Evolutionary conservation across 1,139 yeast species (phyloP), one percentile per base, ranked within the genome.

Genomic region (Lodderomyces orthopsilosis): DNA sequence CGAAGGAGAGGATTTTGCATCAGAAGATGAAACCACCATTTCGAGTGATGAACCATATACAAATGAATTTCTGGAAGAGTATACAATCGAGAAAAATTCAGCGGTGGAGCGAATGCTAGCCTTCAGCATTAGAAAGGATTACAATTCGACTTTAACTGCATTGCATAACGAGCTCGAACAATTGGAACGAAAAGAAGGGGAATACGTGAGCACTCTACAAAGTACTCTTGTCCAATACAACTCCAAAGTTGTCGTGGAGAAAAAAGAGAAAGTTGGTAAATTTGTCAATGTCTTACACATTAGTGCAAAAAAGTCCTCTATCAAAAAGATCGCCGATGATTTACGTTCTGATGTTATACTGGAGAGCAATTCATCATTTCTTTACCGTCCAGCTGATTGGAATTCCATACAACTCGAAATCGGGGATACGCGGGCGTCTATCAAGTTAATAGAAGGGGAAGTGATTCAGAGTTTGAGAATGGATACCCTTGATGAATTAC

Each of bases 391-490:
- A 0, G 41, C 44, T 0, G 57, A 57, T 10, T 72, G 77, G 77
- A 53, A 58, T 7, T 46, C 50, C 2, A 36, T 70, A 2, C 74
- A 70, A 44, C 49, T 55, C 6, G 46, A 49, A 10, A 54, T 68
- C 4, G 59, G 55, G n/a, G 58, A 58, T 2, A 53, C 59, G 22
- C 48, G 55, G 4, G 62, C 61, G 2, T 50, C 50, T 6, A 70
- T 73, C 9, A 54, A 50, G n/a, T 48, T 36, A 1, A 70, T 70
- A 38, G 93, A 85, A 55, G 59, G 58, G 2, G 50, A 49, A 6
- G 68, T 83, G 12, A 61, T 83, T 3, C 64, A 68, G 1, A 58
- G 58, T 3, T 61, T 84, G 27, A 65, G 77, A 28, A 45, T 46
- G 2, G 57, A 65, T 27, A 71, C 79, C 0, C 55, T 80, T 2